Base-by-base conservation (phyloP, 2,329 filamentous ascomycete species). In the Purpureocillium lavendulum region DNA sequence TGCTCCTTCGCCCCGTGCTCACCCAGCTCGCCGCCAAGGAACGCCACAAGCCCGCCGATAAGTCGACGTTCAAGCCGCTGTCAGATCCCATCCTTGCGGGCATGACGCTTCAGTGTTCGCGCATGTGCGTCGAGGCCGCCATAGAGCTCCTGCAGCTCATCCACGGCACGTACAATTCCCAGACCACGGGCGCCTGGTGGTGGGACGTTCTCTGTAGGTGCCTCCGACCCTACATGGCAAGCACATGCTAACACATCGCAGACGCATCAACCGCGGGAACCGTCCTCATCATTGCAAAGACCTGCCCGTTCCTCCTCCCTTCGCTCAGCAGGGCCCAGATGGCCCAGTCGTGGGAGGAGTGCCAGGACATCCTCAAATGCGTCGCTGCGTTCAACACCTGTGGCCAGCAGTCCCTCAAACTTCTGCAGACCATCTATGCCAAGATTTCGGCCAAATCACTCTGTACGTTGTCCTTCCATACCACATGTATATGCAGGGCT, bases 131-230 rank as follows among this genome's bases (percentile, higher is more conserved):
- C 4, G 42, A 40, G 3, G 46, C 56, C 2, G 56, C 60, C 0
- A 49, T 56, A 4, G 48, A 57, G 9, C 49, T 65, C 3, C 48
- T 61, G 3, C 44, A 46, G 1, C 47, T 58, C 6, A 45, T 62
- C 2, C 42, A 58, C 26, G 42, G 52, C 11, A 60, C 53, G 4
- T 55, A 57, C 30, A 37, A 40, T 30, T 54, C 53, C 1, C 43
- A 52, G 1, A 30, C 46, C 1, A 52, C 53, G 3, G 57, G 56
- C 16, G 48, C 53, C 4, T 62, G 58, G 60, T 64, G 60, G 61
- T 62, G 62, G 42, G 62, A 63, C 40, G 57, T 55, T 9, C 60
- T 63, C 13, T 64, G 60, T 62, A 50, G 30, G 58, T 49, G 30
- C 9, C 8, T n/a, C n/a, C 3, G 5, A 6, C 21, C 7, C 9